Conservation (phyloP, 2,329 filamentous ascomycete genomes). For the Hypoxylon sp. region DNA sequence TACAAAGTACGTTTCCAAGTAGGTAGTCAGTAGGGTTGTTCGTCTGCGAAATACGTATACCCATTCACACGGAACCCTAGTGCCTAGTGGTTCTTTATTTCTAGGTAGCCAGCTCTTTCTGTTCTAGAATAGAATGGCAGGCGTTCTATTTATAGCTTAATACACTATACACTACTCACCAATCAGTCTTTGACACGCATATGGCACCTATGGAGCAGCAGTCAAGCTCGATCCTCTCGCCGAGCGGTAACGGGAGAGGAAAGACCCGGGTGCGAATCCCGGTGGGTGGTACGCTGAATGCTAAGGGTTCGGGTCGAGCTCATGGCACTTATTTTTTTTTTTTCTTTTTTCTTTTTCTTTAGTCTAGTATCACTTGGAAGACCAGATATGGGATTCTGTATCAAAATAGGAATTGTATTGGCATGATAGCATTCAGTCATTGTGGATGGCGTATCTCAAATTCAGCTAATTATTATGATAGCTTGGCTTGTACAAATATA, state of each 20-base stretch:
- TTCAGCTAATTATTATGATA: not conserved
- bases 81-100: no score
- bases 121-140: no score
- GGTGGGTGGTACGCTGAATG: not conserved
- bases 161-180: not conserved
- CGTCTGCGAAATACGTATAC: no score
- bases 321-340: not conserved
- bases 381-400: no score
- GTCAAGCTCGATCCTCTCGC: constrained; percentile 6
- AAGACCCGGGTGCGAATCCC: constrained; percentile 12
- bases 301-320: not conserved
- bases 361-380: no score
- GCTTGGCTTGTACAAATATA: not conserved
- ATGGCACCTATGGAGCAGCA: constrained; percentile 7
- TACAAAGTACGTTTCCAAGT: no score
- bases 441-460: not conserved
- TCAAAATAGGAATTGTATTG: not conserved
- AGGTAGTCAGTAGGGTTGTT: no score
- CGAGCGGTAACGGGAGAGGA: not conserved
- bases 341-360: not conserved
- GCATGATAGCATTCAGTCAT: not conserved
- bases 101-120: no score
- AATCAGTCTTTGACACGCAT: not conserved
- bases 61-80: no score
- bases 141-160: not conserved